phyloP scores from a whole-genome alignment of 345 rosid genomes.

The Viola odorata region DNA sequence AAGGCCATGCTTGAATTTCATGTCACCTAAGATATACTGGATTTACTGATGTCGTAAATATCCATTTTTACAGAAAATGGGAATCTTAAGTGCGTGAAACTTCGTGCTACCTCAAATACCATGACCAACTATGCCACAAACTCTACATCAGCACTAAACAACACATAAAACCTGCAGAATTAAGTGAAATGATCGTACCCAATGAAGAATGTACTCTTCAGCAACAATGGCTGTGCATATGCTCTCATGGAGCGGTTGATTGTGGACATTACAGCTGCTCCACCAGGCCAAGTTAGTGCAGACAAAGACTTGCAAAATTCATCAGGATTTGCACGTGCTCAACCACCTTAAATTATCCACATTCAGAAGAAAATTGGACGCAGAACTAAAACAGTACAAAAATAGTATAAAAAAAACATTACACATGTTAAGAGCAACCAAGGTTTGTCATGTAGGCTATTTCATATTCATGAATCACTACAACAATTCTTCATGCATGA shows the following conservation, averaged over 20 bases:
- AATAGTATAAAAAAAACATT: neutral
- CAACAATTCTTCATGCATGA: no score
- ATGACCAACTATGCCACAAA: neutral
- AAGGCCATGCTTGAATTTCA: no score
- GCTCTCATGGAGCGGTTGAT: slow-evolving; percentile 83
- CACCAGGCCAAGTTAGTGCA: slow-evolving; percentile 52
- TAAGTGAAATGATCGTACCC: slow-evolving; percentile 43
- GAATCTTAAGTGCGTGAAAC: no score
- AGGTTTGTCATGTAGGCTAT: neutral
- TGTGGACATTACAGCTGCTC: slow-evolving; percentile 78
- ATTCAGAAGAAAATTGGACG: neutral
- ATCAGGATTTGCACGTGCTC: slow-evolving; percentile 94
- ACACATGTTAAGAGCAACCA: neutral
- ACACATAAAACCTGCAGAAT: neutral
- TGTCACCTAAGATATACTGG: no score
- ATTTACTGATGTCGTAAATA: neutral
- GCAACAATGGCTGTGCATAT: slow-evolving; percentile 78
- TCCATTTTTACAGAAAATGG: no score
- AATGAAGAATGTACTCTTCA: slow-evolving; percentile 78
- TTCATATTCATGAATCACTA: no score
- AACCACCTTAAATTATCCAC: slow-evolving; percentile 40
- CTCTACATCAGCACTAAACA: neutral
- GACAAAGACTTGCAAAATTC: slow-evolving; percentile 88
- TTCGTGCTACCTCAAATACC: no score
- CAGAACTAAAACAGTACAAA: neutral